Percentiles rank a stretch among this genome's conserved stretches.
Conservation (phyloP, 805 yeast genomes). For the Maudiozyma barnettii region DNA sequence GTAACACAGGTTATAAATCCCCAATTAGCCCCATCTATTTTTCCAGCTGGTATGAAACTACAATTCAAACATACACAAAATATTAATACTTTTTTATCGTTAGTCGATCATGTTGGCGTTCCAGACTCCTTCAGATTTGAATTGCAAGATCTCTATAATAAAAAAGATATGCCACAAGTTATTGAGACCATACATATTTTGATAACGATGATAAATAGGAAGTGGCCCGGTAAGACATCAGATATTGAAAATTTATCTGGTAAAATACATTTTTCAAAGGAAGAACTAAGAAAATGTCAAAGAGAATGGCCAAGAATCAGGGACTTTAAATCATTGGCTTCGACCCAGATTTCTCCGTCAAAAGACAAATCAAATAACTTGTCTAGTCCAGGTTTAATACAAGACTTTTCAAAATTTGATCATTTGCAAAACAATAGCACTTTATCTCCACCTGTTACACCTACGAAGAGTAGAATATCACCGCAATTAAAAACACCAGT, state of each 20-base stretch:
- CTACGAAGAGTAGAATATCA: neutral
- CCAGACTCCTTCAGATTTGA: conserved; percentile 89
- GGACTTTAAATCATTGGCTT: conserved; percentile 53
- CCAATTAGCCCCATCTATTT: conserved; percentile 42
- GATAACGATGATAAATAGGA: conserved; percentile 56
- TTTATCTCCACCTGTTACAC: neutral
- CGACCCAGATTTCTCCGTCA: conserved; percentile 23
- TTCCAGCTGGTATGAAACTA: conserved; percentile 49
- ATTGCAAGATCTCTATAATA: conserved; percentile 85
- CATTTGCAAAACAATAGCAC: neutral
- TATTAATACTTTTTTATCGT: conserved; percentile 69
- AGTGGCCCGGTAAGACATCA: conserved; percentile 47
- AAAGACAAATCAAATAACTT: conserved; percentile 3
- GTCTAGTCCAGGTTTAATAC: conserved; percentile 12
- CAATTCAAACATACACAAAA: conserved; percentile 91
- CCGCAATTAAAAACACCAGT: neutral
- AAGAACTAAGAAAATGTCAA: conserved; percentile 61
- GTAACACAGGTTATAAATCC: conserved; percentile 68
- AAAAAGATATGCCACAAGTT: conserved; percentile 86
- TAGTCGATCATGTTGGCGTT: conserved; percentile 58
- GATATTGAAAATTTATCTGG: conserved; percentile 55
- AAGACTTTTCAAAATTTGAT: conserved; percentile 14
- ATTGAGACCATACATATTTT: conserved; percentile 88
- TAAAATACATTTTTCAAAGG: conserved; percentile 46
- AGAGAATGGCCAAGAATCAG: conserved; percentile 59